Evolutionary conservation across 2,329 filamentous ascomycete genomes (phyloP).

Genomic region (Cryphonectria carpinicola): DNA sequence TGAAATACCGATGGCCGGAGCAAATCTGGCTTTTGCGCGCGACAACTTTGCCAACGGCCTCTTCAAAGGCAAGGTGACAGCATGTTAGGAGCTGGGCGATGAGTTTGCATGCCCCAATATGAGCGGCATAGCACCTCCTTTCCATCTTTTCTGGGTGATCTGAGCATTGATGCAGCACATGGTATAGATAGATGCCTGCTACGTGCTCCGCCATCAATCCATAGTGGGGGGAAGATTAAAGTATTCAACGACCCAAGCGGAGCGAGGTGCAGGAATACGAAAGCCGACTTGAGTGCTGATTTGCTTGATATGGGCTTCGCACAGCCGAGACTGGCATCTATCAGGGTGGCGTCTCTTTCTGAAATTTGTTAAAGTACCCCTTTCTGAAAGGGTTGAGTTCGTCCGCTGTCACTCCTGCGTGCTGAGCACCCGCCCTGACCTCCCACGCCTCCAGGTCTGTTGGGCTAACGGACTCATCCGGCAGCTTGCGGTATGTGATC

Average conservation of each 20-base stretch:
- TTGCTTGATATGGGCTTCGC: background rate
- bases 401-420: conserved; percentile 55
- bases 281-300: background rate
- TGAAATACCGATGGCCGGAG: conserved; percentile 17
- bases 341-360: conserved; percentile 35
- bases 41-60: conserved; percentile 1
- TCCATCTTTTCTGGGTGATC: background rate
- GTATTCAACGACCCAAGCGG: background rate
- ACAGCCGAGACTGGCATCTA: background rate
- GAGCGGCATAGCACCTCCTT: background rate
- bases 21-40: conserved; percentile 1
- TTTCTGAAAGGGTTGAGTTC: conserved; percentile 65
- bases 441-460: conserved; percentile 44
- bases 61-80: background rate
- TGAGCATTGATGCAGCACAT: background rate
- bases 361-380: conserved; percentile 62
- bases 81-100: background rate
- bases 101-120: background rate
- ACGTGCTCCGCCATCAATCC: background rate
- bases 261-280: conserved; percentile 9
- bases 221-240: background rate
- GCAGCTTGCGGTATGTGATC: conserved; percentile 79
- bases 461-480: conserved; percentile 59
- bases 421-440: conserved; percentile 34
- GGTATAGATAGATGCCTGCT: background rate